Conservation (phyloP, 306 rosid species). For the Purshia tridentata region DNA sequence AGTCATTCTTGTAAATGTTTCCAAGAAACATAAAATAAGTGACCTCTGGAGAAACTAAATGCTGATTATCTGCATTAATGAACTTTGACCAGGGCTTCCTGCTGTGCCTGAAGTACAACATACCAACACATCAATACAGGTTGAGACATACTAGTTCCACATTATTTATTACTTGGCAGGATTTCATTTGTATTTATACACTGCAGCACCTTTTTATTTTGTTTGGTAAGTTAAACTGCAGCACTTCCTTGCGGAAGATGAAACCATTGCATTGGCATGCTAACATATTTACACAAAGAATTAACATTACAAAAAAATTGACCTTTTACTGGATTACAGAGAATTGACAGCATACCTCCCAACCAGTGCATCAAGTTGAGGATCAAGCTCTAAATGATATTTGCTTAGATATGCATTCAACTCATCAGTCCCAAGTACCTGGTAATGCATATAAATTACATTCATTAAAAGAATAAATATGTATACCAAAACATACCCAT, state of each 20-base stretch:
- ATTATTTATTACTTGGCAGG: conserved; percentile 17
- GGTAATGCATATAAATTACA: conserved; percentile 26
- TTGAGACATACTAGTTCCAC: not conserved
- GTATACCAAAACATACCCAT: not conserved
- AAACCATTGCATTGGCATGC: conserved; percentile 16
- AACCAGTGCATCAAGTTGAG: conserved; percentile 83
- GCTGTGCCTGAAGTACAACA: conserved; percentile 78
- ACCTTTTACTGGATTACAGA: conserved; percentile 12
- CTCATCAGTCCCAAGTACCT: conserved; percentile 93
- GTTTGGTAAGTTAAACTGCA: conserved; percentile 9
- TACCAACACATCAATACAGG: conserved; percentile 10
- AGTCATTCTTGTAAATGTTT: not conserved
- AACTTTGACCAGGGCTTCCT: conserved; percentile 97
- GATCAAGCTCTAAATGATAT: conserved; percentile 80
- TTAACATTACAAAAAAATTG: conserved; percentile 17
- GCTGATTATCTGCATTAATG: conserved; percentile 91
- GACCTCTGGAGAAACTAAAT: conserved; percentile 96
- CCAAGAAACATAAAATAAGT: conserved; percentile 18
- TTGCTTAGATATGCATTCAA: conserved; percentile 70
- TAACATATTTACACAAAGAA: conserved; percentile 3
- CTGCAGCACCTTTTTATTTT: conserved; percentile 9
- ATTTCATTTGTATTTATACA: conserved; percentile 4
- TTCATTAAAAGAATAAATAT: not conserved
- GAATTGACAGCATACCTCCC: conserved; percentile 57
- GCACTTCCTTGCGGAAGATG: conserved; percentile 17